phyloP scores from a whole-genome alignment of 2,329 filamentous ascomycete species.

The Alternaria burnsii region DNA sequence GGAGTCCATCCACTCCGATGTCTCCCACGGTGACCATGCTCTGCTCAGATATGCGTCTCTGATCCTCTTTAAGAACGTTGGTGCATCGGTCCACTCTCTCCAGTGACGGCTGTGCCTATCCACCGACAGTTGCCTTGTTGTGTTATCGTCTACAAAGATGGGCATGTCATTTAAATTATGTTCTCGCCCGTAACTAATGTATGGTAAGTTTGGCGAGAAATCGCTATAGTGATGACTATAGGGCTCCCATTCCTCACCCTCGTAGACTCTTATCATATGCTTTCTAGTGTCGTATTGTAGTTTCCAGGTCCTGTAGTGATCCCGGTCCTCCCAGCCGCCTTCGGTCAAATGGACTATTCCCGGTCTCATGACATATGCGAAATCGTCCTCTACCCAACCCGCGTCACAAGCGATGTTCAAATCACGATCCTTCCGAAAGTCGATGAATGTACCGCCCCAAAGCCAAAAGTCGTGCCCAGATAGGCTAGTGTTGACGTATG shows the following conservation, averaged over 20 bases:
- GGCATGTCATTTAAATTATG: background rate
- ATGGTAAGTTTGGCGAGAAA: too few species aligned
- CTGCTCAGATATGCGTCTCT: conserved; percentile 15
- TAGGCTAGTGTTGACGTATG: conserved; percentile 20
- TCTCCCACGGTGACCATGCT: conserved; percentile 25
- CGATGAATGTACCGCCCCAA: conserved; percentile 5
- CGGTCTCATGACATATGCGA: conserved; percentile 12
- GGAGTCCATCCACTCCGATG: conserved; percentile 9
- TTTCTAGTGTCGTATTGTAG: conserved; percentile 22
- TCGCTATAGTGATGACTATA: background rate
- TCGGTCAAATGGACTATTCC: conserved; percentile 17
- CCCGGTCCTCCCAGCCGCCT: conserved; percentile 22
- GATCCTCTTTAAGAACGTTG: conserved; percentile 17
- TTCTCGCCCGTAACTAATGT: background rate
- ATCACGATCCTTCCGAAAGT: background rate
- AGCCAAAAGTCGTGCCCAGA: conserved; percentile 19
- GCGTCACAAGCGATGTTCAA: background rate
- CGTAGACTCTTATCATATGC: conserved; percentile 20
- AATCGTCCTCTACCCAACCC: background rate
- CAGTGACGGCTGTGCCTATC: background rate
- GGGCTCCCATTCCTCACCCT: conserved; percentile 13
- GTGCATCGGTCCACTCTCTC: conserved; percentile 14
- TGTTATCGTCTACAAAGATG: background rate
- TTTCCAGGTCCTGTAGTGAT: conserved; percentile 17
- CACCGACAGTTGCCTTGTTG: background rate